Base-by-base conservation (phyloP, 192 early-diverging fungal species). In the Helicostylum pulchrum region DNA sequence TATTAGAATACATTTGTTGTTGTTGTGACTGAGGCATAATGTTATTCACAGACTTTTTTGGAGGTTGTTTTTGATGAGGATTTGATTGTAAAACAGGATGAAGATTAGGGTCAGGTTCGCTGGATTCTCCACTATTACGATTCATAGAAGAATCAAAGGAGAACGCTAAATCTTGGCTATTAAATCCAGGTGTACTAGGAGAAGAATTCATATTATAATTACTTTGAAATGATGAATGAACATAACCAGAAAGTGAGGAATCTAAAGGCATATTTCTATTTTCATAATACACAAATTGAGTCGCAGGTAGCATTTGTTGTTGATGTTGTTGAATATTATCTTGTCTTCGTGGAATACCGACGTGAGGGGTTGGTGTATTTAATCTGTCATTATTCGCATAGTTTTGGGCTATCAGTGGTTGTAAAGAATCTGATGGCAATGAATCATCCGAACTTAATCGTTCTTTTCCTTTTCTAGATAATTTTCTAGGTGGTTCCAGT, bases 261-360 rank as follows among this genome's bases (percentile, higher is more conserved):
- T 26, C 39, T 20, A 64, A n/a, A 10, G 51, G 42, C 15, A 58
- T 43, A 12, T 21, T 20, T 5, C 39, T 45, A 52, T 43, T 44
- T 3, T 53, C 21, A 17, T 64, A 64, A 52, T 64, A 64, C 20
- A 46, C 62, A 53, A 64, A 64, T 9, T 50, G 5, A 12, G 56
- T 19, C 17, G 56, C 0, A 58, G 42, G 19, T 39, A 9, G 36
- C 6, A 39, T 39, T 39, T 39, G 36, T 10, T 39, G 36, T 10
- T 12, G 42, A 17, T 32, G 31, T 17, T 7, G 7, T 36, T 14
- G 7, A 17, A 36, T 36, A 39, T 30, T 34, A 15, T 32, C 30
- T 8, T 36, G 53, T 8, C 32, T 30, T 36, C 17, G 53, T 9
- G 46, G 12, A 17, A 39, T 39, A 39, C 7, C 6, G 9, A 39